Evolutionary conservation across 2,329 filamentous ascomycete genomes (phyloP).

Genomic region (Lachnellula hyalina): DNA sequence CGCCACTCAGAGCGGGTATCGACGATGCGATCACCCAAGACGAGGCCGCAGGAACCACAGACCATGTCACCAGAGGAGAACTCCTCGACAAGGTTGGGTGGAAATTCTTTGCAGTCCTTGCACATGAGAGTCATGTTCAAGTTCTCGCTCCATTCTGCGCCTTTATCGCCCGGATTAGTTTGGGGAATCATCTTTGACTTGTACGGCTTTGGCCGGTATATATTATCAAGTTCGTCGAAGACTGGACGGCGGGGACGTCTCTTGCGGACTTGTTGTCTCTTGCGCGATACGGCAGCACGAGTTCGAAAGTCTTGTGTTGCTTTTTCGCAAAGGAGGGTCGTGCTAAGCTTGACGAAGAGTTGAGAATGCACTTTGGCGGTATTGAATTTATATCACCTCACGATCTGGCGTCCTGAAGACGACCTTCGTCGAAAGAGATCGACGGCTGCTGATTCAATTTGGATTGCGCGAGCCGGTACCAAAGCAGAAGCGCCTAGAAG

Average conservation of each 20-base stretch:
- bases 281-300: conserved; percentile 27
- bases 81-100: conserved; percentile 91
- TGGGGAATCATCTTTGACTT: conserved; percentile 43
- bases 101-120: conserved; percentile 83
- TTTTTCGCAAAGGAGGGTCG: conserved; percentile 37
- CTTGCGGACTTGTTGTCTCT: conserved; percentile 32
- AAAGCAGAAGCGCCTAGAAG: not conserved
- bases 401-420: not conserved
- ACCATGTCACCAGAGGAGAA: conserved; percentile 90
- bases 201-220: conserved; percentile 40
- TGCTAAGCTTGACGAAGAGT: conserved; percentile 57
- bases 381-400: conserved; percentile 19
- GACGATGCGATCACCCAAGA: conserved; percentile 85
- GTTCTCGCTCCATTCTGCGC: conserved; percentile 53
- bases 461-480: not conserved
- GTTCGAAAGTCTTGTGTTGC: conserved; percentile 29
- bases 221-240: conserved; percentile 39
- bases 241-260: conserved; percentile 36
- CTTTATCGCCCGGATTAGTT: conserved; percentile 20
- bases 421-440: conserved; percentile 14
- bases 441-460: conserved; percentile 9
- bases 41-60: conserved; percentile 84
- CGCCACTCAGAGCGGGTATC: conserved; percentile 98
- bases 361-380: conserved; percentile 67
- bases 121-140: conserved; percentile 82